Base-by-base conservation (phyloP, 129 eudicot species). In the Mikania micrantha region DNA sequence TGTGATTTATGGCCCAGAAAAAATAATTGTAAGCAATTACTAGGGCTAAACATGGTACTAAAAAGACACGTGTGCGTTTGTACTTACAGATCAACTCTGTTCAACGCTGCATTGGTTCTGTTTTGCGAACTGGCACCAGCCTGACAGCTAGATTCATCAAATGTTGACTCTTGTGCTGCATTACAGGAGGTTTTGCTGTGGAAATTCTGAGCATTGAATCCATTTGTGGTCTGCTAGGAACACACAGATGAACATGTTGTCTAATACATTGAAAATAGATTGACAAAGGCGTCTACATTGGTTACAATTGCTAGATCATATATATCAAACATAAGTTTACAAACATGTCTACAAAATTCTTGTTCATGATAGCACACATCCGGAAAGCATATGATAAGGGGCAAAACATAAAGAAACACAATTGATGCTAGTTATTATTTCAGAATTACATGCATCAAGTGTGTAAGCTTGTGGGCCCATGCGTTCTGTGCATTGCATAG, bases 1-100 rank as follows among this genome's bases (percentile, higher is more conserved):
- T n/a, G 24, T 22, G 6, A 21, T 11, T 48, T 17, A 17, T 1
- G 11, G 21, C 32, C 49, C 32, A 2, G 11, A 35, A 19, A 17
- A 38, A 10, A 60, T 19, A 20, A 20, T 32, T 29, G 19, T 11
- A 0, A 50, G 34, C 20, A 20, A 19, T 48, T 32, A 32, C 9
- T 2, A 53, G 28, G 41, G 19, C 32, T 24, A 24, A 17, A 56
- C 32, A 21, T 15, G 63, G 16, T 52, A 50, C 49, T 35, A 35
- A 41, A 59, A 49, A 63, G 28, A 60, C 25, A 71, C n/a, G 34
- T 32, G 60, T 9, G 29, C 42, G 17, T 13, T 24, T 34, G 45
- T 58, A 77, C 97, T 83, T 81, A 91, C 97, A 87, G 93, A 67
- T 81, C 80, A 22, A 83, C 78, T 81, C 93, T 79, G 68, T 85